phyloP scores from a whole-genome alignment of 225 moss, liverwort and hornwort genomes.

The Anthoceros angustus region DNA sequence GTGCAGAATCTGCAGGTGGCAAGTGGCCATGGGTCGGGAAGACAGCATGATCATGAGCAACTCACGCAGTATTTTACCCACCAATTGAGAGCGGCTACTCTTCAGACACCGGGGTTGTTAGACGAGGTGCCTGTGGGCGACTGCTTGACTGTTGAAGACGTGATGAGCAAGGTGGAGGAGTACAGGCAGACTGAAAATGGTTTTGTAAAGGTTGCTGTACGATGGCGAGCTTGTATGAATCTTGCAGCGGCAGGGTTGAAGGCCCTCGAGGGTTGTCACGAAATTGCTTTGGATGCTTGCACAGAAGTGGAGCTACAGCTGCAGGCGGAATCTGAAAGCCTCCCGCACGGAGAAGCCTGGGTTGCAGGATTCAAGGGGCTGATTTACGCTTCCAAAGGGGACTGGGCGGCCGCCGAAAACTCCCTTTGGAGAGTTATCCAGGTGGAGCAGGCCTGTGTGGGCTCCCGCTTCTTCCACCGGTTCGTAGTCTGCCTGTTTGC shows the following conservation, averaged over 20 bases:
- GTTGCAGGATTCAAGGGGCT: background rate
- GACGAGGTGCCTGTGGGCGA: background rate
- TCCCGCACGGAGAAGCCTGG: background rate
- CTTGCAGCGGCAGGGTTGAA: too few relatives aligned
- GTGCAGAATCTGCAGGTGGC: background rate
- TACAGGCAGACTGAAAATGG: too few relatives aligned
- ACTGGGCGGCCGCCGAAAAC: background rate
- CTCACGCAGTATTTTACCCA: background rate
- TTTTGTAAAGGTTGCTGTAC: too few relatives aligned
- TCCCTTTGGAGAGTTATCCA: background rate
- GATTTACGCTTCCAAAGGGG: background rate
- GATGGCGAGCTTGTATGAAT: too few relatives aligned
- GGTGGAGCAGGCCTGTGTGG: background rate
- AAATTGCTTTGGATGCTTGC: too few relatives aligned
- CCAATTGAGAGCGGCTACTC: background rate
- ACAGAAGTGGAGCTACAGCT: conserved; percentile 3
- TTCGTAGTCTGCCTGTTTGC: background rate
- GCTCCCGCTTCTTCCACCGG: background rate
- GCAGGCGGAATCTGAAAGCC: conserved; percentile 1
- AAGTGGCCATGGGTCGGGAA: conserved; percentile 3
- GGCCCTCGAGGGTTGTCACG: too few relatives aligned
- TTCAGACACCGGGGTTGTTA: background rate
- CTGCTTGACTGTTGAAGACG: background rate
- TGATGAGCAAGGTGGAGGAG: background rate
- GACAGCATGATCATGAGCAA: background rate